Base-by-base conservation (phyloP, 164 flowering plant genomes). In the Dillenia suffruticosa region DNA sequence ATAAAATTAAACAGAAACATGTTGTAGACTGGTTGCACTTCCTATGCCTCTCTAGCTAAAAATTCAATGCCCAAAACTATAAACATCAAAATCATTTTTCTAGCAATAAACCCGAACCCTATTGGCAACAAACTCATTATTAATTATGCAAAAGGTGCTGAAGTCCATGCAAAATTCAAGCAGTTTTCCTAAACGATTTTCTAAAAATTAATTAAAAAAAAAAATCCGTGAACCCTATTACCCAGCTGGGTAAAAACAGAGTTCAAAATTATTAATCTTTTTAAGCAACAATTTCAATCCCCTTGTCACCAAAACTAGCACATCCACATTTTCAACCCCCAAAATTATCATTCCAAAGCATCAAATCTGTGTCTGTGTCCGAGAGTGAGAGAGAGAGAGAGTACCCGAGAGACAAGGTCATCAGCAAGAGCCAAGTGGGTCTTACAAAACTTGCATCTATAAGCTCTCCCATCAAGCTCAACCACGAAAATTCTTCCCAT, bases 401-500 rank as follows among this genome's bases (percentile, higher is more conserved):
- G 2, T 75, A 89, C 92, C 87, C 76, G 69, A 48, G 89, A 84
- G 54, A 85, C 81, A 51, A 86, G 71, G 48, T 89, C 84, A 9
- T 76, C 82, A 32, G 72, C 81, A 40, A 79, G 89, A 51, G 89
- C 87, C 52, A 89, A 63, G 52, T 78, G 84, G 68, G 76, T 82
- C 47, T 76, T 67, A 68, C 92, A 89, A 72, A 79, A 87, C 74
- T 76, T 86, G 88, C 96, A 89, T 61, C 74, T 79, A 73, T 86
- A 89, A 19, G 79, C 68, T 47, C 84, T 77, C 12, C 90, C 96
- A 15, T 89, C 87, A 8, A 86, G 79, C 72, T 87, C 89, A 58
- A 87, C 82, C 76, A 79, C 63, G 68, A 84, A 89, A n/a, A 84
- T 55, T 71, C 90, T 82, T n/a, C 96, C 96, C 96, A 87, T 89